A percentile compares a stretch with the other conserved stretches of the same genome.
Conservation (phyloP, 1,284 basidiomycete species). For the Sporisorium graminicola region DNA sequence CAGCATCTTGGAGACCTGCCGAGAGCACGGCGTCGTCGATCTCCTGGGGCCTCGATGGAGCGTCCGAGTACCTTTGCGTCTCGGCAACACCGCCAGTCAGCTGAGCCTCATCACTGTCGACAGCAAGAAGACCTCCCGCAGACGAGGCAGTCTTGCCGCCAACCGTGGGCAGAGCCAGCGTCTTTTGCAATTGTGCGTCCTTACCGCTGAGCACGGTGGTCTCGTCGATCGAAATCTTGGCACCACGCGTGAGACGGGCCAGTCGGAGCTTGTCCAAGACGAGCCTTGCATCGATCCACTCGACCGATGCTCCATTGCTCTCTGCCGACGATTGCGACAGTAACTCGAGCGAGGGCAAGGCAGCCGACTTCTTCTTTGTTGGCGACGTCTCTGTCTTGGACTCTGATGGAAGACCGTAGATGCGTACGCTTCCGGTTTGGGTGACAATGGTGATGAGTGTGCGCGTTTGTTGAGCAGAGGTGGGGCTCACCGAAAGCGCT, state of each 20-base stretch:
- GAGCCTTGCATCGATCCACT: constrained; percentile 52
- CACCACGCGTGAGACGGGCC: constrained; percentile 58
- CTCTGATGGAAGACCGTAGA: constrained; percentile 58
- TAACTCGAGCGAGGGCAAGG: constrained; percentile 41
- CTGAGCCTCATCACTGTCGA: constrained; percentile 37
- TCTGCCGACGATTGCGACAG: constrained; percentile 28
- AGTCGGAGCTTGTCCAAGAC: constrained; percentile 45
- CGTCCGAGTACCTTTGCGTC: constrained; percentile 58
- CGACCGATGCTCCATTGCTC: constrained; percentile 20
- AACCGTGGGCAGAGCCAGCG: constrained; percentile 20
- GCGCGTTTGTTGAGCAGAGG: constrained; percentile 67
- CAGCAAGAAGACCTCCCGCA: constrained; percentile 19
- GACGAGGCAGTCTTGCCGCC: constrained; percentile 16
- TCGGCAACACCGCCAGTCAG: constrained; percentile 40
- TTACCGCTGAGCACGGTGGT: constrained; percentile 40
- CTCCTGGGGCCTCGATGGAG: constrained; percentile 33
- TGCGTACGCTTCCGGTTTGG: constrained; percentile 61
- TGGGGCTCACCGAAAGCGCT: constrained; percentile 55
- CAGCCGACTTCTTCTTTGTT: constrained; percentile 47
- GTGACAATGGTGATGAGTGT: constrained; percentile 68
- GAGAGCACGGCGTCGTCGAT: constrained; percentile 39
- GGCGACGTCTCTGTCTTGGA: constrained; percentile 43
- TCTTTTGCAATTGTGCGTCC: constrained; percentile 32
- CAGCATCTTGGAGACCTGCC: constrained; percentile 35
- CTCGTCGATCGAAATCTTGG: constrained; percentile 61